These are phyloP conservation scores for Reticulascus tulasneorum DNA, from an alignment of 2,329 filamentous ascomycete genomes.

Conservation along the genomic window DNA sequence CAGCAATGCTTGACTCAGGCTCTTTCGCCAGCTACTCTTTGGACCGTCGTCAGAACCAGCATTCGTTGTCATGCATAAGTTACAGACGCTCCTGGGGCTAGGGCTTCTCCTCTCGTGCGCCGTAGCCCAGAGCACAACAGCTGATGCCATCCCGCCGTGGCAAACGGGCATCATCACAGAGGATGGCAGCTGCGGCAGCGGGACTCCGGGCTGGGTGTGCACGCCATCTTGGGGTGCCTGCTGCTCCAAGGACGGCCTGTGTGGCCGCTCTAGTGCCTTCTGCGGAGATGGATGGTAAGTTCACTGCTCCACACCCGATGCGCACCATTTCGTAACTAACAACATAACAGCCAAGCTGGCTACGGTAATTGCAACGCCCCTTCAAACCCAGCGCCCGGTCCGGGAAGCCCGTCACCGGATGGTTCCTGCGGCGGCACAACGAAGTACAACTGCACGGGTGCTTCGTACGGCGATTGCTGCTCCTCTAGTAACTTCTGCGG, in stretches of 20 bases:
- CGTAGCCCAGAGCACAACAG: neutral
- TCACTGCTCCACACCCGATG: neutral
- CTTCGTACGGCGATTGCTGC: constrained; percentile 13
- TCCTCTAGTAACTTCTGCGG: constrained; percentile 16
- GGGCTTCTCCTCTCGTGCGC: neutral
- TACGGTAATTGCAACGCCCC: neutral
- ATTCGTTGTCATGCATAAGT: neutral
- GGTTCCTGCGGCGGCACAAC: constrained; percentile 29
- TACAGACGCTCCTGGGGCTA: neutral
- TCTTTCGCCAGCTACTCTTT: too few relatives aligned
- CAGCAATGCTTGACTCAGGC: too few relatives aligned
- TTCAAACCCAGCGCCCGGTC: neutral
- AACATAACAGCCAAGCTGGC: neutral
- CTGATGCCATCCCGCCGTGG: constrained; percentile 1
- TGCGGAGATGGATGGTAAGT: constrained; percentile 7
- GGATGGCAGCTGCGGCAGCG: constrained; percentile 2
- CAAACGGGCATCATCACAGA: constrained; percentile 4
- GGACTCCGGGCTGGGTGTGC: neutral
- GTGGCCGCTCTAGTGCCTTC: constrained; percentile 1
- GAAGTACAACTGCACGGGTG: constrained; percentile 34
- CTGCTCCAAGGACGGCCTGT: constrained; percentile 2
- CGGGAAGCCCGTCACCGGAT: neutral
- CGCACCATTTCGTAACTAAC: neutral
- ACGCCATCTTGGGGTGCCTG: constrained; percentile 5
- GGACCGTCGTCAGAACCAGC: too few relatives aligned